These are phyloP conservation scores for Botryobasidium botryosum DNA, from an alignment of 768 basidiomycete genomes.

Conservation along the genomic window DNA sequence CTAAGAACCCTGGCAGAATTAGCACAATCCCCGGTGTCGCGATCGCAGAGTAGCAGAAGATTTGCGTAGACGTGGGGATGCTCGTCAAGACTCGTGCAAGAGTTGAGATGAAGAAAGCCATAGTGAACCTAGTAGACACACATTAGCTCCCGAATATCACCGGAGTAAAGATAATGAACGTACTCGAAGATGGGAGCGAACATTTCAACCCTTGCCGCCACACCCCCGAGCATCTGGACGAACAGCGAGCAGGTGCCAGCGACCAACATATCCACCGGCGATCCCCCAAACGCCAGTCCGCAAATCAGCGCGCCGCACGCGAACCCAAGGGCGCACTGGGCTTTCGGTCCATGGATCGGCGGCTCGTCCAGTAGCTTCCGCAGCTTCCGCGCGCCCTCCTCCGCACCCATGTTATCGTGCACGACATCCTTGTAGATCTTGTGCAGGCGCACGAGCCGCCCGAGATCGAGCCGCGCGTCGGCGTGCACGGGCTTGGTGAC, in stretches of 20 bases:
- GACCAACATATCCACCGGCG: conserved; percentile 61
- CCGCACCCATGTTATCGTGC: conserved; percentile 81
- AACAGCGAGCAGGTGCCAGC: too few relatives aligned
- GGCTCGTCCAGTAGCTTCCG: conserved; percentile 41
- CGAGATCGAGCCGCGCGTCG: conserved; percentile 61
- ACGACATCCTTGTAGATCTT: conserved; percentile 72
- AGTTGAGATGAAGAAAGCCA: conserved; percentile 69
- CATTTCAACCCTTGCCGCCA: too few relatives aligned
- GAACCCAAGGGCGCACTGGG: too few relatives aligned
- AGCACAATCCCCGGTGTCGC: conserved; percentile 77
- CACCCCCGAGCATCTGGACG: too few relatives aligned
- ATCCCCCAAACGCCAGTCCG: conserved; percentile 11
- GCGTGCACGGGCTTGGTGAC: conserved; percentile 80
- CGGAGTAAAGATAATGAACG: too few relatives aligned
- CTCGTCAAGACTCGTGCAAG: conserved; percentile 66
- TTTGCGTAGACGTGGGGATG: conserved; percentile 40
- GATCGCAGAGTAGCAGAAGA: conserved; percentile 86
- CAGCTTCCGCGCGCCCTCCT: conserved; percentile 48
- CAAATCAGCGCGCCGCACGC: conserved; percentile 7
- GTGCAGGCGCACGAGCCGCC: conserved; percentile 72
- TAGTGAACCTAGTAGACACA: conserved; percentile 71
- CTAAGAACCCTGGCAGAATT: conserved; percentile 75
- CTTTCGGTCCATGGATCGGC: too few relatives aligned
- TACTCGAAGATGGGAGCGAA: too few relatives aligned
- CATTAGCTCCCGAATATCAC: too few relatives aligned